These are phyloP conservation scores for Phytophthora citrophthora DNA, from an alignment of 352 stramenopile genomes.

Conservation along the genomic window DNA sequence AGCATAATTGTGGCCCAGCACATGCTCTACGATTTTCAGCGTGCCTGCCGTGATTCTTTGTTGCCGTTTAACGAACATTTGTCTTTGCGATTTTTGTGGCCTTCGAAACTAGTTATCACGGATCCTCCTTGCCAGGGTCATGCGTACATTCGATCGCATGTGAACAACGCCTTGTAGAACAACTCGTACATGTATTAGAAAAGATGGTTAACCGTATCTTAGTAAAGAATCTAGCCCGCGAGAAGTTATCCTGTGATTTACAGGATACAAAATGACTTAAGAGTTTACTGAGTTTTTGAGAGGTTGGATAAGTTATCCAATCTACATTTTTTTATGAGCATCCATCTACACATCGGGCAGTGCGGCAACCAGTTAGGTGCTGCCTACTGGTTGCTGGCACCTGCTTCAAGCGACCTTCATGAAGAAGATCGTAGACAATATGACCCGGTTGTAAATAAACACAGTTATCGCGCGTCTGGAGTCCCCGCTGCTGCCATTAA, in stretches of 20 bases:
- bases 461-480: conserved; percentile 7
- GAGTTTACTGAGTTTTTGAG: too few relatives aligned
- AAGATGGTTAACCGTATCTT: too few relatives aligned
- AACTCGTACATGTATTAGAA: too few relatives aligned
- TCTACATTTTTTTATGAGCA: conserved; percentile 45
- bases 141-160: too few relatives aligned
- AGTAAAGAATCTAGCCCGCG: too few relatives aligned
- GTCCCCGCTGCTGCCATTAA: conserved; percentile 1
- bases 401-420: conserved; percentile 4
- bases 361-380: conserved; percentile 81
- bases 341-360: conserved; percentile 74
- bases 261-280: too few relatives aligned
- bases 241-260: too few relatives aligned
- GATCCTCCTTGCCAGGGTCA: too few relatives aligned
- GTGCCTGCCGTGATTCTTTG: not conserved
- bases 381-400: conserved; percentile 69
- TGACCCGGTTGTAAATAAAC: not conserved
- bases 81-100: not conserved
- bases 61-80: conserved; percentile 1
- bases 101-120: too few relatives aligned
- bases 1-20: too few relatives aligned
- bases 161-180: too few relatives aligned
- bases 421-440: not conserved
- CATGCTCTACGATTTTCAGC: not conserved
- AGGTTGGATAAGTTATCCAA: too few relatives aligned